phyloP scores from a whole-genome alignment of 352 stramenopile species.

The Stephanocyclus meneghinianus region DNA sequence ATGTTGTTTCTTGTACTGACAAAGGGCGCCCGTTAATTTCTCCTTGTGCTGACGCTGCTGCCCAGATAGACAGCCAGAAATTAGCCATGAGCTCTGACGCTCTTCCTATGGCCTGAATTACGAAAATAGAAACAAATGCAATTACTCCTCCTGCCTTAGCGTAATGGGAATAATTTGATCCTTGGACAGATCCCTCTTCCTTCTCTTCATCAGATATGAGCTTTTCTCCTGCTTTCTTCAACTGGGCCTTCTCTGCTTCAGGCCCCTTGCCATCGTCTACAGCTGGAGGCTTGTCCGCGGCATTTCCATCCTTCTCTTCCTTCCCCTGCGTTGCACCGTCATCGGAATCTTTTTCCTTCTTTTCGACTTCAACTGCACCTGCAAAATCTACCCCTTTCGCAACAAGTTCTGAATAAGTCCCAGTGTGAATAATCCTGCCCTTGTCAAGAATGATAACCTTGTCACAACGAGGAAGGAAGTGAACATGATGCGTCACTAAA shows the following conservation, averaged over 20 bases:
- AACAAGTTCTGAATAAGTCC: slow-evolving; percentile 73
- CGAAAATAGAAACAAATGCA: slow-evolving; percentile 48
- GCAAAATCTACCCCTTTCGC: slow-evolving; percentile 73
- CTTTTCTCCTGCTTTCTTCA: slow-evolving; percentile 74
- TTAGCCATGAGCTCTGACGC: slow-evolving; percentile 68
- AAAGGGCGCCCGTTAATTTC: slow-evolving; percentile 35
- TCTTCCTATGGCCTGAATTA: slow-evolving; percentile 69
- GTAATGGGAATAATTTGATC: slow-evolving; percentile 72
- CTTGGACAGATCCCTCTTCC: slow-evolving; percentile 67
- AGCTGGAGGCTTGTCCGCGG: slow-evolving; percentile 5
- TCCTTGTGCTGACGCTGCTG: slow-evolving; percentile 40
- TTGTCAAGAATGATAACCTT: slow-evolving; percentile 80
- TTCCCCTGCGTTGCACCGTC: slow-evolving; percentile 27
- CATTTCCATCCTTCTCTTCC: slow-evolving; percentile 9
- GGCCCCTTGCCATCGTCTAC: background rate
- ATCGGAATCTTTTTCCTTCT: slow-evolving; percentile 39
- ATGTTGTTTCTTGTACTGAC: slow-evolving; percentile 52
- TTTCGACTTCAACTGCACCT: slow-evolving; percentile 71
- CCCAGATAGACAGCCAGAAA: slow-evolving; percentile 80
- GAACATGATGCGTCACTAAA: slow-evolving; percentile 82
- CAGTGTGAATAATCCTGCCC: slow-evolving; percentile 68
- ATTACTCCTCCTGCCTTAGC: slow-evolving; percentile 65
- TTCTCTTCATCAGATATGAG: slow-evolving; percentile 75
- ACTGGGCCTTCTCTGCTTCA: slow-evolving; percentile 23
- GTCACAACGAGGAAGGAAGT: slow-evolving; percentile 78